Evolutionary conservation across 768 basidiomycete genomes (phyloP).

Genomic region (Trametes sanguinea): DNA sequence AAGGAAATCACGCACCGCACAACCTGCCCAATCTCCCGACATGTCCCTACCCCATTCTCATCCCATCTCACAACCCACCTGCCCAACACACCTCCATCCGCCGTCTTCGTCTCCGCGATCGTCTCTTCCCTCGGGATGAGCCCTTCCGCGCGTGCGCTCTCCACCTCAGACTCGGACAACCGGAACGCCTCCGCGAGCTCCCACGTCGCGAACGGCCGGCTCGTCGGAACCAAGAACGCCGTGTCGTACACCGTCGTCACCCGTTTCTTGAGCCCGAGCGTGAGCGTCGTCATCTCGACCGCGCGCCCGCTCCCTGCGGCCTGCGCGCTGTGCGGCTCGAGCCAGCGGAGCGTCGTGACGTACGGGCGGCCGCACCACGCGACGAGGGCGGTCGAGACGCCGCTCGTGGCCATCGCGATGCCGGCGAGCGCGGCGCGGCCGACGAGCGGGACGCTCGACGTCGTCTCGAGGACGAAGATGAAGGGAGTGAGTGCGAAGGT

Average conservation of each 20-base stretch:
- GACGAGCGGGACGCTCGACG: conserved; percentile 64
- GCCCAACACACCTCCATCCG: conserved; percentile 61
- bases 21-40: conserved; percentile 63
- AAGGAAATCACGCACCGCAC: conserved; percentile 53
- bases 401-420: conserved; percentile 72
- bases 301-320: conserved; percentile 27
- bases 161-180: conserved; percentile 42
- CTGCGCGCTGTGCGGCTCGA: conserved; percentile 40
- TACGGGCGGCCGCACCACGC: conserved; percentile 75
- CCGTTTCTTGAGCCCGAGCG: conserved; percentile 57
- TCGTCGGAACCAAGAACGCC: conserved; percentile 65
- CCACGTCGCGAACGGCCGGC: conserved; percentile 78
- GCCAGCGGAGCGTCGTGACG: conserved; percentile 60
- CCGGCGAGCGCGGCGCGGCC: conserved; percentile 69
- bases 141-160: conserved; percentile 43
- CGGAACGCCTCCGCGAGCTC: conserved; percentile 61
- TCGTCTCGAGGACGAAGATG: conserved; percentile 71
- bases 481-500: conserved; percentile 73
- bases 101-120: conserved; percentile 72
- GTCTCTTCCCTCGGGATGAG: conserved; percentile 59
- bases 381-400: conserved; percentile 74
- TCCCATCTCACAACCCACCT: conserved; percentile 82
- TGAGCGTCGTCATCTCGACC: conserved; percentile 71
- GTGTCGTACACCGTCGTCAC: conserved; percentile 77
- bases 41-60: conserved; percentile 62